Evolutionary conservation across 2,329 filamentous ascomycete species (phyloP), one percentile per base, ranked within the genome.

Genomic region (Piedraia hortae): DNA sequence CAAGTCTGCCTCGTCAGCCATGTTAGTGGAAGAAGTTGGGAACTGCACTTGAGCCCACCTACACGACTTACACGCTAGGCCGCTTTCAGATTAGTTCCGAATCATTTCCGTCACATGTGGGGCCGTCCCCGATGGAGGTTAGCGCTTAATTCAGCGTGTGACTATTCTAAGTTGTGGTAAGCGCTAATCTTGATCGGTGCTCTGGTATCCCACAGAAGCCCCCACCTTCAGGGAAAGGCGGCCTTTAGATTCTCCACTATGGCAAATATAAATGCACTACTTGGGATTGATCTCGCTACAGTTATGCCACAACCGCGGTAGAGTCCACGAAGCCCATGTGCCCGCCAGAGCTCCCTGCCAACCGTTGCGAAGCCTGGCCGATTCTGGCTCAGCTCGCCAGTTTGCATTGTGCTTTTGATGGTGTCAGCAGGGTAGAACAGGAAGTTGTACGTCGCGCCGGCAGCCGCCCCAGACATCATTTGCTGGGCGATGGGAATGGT

Each of bases 181-280:
- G n/a, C n/a, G n/a, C n/a, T n/a, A n/a, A n/a, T n/a, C n/a, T n/a
- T n/a, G n/a, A n/a, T n/a, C n/a, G n/a, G n/a, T n/a, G n/a, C n/a
- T n/a, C n/a, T n/a, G n/a, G n/a, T n/a, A n/a, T n/a, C n/a, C n/a
- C n/a, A n/a, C n/a, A n/a, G n/a, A n/a, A n/a, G n/a, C n/a, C n/a
- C n/a, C n/a, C n/a, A n/a, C n/a, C n/a, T n/a, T 17, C 10, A 17
- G 7, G 16, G 10, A 37, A 85, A 57, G 33, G 63, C 51, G 30
- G 54, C 57, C 50, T 78, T 78, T 44, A 97, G 46, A 8, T 67
- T 71, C 47, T 93, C 85, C 42, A 80, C 93, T 28, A 93, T 66
- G 29, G 85, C 80, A 39, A 97, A 97, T 28, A 97, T 97, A 39
- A 93, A 78, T 5, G 85, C 85, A n/a, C 80, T 91, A 45, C 80